Conservation (phyloP, 768 basidiomycete genomes). For the Pleurotus cornucopiae region DNA sequence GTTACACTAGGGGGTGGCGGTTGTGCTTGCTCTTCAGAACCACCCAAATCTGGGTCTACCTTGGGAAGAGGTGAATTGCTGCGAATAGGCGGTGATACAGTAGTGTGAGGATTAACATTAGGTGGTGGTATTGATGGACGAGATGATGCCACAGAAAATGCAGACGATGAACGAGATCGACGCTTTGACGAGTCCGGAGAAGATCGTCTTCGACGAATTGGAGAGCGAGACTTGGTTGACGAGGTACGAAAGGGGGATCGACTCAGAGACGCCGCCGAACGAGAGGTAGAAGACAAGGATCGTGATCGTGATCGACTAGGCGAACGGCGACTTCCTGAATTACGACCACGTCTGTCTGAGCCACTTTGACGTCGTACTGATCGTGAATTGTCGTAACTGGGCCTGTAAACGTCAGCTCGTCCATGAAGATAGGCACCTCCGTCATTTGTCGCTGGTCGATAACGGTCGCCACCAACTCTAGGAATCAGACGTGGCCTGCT, state of each 20-base stretch:
- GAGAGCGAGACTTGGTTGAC: constrained; percentile 22
- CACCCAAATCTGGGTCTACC: background rate
- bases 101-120: constrained; percentile 11
- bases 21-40: background rate
- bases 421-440: constrained; percentile 34
- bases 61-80: background rate
- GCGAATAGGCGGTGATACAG: background rate
- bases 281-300: constrained; percentile 15
- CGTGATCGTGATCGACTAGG: constrained; percentile 3
- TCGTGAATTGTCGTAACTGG: constrained; percentile 33
- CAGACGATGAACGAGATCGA: constrained; percentile 31
- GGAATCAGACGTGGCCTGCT: too few species aligned
- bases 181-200: constrained; percentile 13
- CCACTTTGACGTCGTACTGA: constrained; percentile 15
- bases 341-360: constrained; percentile 16
- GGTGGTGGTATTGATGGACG: constrained; percentile 18
- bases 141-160: constrained; percentile 56
- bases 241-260: constrained; percentile 26
- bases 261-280: constrained; percentile 20
- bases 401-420: constrained; percentile 47
- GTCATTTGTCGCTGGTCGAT: constrained; percentile 40
- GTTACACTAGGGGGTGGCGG: background rate
- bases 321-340: constrained; percentile 21
- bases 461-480: constrained; percentile 37
- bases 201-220: constrained; percentile 16